Evolutionary conservation across 2,329 filamentous ascomycete genomes (phyloP), one percentile per base, ranked within the genome.

Genomic region (Zasmidium cellare): DNA sequence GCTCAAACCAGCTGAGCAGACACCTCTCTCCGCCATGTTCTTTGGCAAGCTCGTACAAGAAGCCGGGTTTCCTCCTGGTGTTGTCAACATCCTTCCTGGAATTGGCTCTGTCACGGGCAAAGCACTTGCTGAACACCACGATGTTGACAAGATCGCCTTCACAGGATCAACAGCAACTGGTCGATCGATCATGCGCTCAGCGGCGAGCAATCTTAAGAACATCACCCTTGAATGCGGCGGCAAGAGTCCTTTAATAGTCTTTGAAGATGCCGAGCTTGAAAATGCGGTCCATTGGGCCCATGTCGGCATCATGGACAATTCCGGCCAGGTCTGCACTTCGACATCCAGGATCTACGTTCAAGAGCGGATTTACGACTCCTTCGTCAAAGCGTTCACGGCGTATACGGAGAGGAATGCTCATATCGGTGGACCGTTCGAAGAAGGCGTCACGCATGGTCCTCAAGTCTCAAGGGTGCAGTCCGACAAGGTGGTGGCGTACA

Each of bases 111-210:
- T 85, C 35, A 86, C 88, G 0, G 90, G 90, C 12, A 80, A 85
- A 5, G 86, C 88, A 0, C 79, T 92, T 7, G 86, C 85, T 1
- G 79, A 80, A 44, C 89, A 92, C 69, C 75, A 84, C 22, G 82
- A 82, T 44, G 81, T 93, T 14, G 86, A 91, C 69, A 92, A 92
- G 77, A 80, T 93, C 60, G 88, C 89, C 0, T 93, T 92, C 64
- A 92, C 90, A 0, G 90, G 90, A 41, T 89, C 85, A 3, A 92
- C 89, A 0, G 77, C 78, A 1, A 92, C 89, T 0, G 90, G 87
- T 7, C 84, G 84, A 55, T 81, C 87, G 51, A 89, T 92, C 62
- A 91, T 92, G 88, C 90, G 89, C 70, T 80, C 84, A 73, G 88
- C 89, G 0, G 80, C 84, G 16, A 74, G 81, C 1, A 90, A 79